These are phyloP conservation scores for Dendrobium catenatum DNA, from an alignment of 106 monocot species.

Conservation along the genomic window DNA sequence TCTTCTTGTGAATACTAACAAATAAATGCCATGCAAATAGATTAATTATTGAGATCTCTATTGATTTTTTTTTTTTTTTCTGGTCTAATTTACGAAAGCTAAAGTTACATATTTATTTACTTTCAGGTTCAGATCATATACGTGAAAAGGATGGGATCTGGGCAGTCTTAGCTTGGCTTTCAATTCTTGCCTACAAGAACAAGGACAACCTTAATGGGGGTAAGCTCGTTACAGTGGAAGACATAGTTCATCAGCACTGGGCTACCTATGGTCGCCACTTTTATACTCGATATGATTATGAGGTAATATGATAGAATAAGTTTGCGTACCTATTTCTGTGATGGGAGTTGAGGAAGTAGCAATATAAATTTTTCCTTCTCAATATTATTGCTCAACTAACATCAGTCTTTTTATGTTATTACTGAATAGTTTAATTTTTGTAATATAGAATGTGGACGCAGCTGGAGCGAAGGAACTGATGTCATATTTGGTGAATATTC, in stretches of 20 bases:
- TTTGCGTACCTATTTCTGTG: background rate
- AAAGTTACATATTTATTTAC: background rate
- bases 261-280: constrained; percentile 92
- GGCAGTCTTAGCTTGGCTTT: constrained; percentile 71
- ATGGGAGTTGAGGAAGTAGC: background rate
- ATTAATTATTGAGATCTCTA: constrained; percentile 23
- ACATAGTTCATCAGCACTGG: constrained; percentile 32
- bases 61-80: constrained; percentile 22
- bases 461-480: constrained; percentile 89
- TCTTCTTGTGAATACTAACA: constrained; percentile 32
- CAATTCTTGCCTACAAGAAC: constrained; percentile 67
- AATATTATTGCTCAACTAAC: background rate
- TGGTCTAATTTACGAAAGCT: background rate
- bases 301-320: constrained; percentile 33
- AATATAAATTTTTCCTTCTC: background rate
- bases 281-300: constrained; percentile 98
- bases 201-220: constrained; percentile 60
- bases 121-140: constrained; percentile 57
- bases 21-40: background rate
- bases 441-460: constrained; percentile 83
- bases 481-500: constrained; percentile 60
- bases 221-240: constrained; percentile 66
- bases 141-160: constrained; percentile 99
- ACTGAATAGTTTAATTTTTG: constrained; percentile 4
- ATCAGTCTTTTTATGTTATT: background rate